Conservation (phyloP, 768 basidiomycete genomes). For the Serendipita sp. region DNA sequence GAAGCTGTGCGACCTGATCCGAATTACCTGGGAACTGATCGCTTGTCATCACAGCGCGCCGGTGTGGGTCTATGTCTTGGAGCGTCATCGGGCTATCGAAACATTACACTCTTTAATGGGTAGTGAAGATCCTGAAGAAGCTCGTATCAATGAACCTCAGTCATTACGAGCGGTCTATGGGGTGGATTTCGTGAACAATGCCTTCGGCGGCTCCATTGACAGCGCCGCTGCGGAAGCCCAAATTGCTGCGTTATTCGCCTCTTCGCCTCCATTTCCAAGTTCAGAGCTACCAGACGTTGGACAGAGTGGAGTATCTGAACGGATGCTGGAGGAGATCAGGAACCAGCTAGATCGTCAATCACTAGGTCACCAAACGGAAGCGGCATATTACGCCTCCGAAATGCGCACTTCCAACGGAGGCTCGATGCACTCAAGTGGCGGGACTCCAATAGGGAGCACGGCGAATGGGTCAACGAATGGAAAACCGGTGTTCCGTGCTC, state of each 20-base stretch:
- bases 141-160: conserved; percentile 36
- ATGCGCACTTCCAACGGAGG: not conserved
- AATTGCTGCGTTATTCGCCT: conserved; percentile 61
- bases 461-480: conserved; percentile 19
- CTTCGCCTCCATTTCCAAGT: conserved; percentile 64
- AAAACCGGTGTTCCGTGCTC: conserved; percentile 45
- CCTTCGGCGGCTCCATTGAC: conserved; percentile 56
- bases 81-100: conserved; percentile 63
- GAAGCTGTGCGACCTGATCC: not conserved
- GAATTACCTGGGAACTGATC: not conserved
- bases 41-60: conserved; percentile 37
- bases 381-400: not conserved
- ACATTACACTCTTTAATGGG: conserved; percentile 69
- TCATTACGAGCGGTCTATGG: conserved; percentile 62
- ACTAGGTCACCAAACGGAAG: not conserved
- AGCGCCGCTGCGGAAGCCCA: conserved; percentile 56
- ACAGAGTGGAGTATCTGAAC: conserved; percentile 5
- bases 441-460: not conserved
- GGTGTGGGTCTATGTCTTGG: conserved; percentile 85
- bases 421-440: not conserved
- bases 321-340: not conserved
- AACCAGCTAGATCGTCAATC: not conserved
- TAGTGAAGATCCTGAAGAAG: conserved; percentile 39
- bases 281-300: conserved; percentile 39
- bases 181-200: conserved; percentile 36